Evolutionary conservation across 352 stramenopile genomes (phyloP).

Genomic region (Phytopythium chamaehyphon): DNA sequence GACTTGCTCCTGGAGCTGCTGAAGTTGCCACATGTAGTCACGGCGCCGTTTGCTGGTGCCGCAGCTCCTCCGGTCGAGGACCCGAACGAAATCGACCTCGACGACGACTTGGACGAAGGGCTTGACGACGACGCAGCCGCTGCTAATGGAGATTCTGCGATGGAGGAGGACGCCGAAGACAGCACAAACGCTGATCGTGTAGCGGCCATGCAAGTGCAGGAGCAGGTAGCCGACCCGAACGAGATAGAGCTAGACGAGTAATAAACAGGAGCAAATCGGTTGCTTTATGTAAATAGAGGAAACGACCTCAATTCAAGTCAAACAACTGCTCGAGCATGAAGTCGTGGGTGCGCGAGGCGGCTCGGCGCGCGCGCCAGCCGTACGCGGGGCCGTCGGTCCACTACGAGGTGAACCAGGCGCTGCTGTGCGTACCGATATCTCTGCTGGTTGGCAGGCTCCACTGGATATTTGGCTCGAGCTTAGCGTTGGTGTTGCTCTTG

Average conservation of each 20-base stretch:
- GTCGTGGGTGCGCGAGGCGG: conserved; percentile 64
- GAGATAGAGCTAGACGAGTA: conserved; percentile 36
- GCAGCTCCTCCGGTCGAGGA: conserved; percentile 20
- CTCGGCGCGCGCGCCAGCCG: conserved; percentile 45
- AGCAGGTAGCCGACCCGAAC: conserved; percentile 16
- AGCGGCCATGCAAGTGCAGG: conserved; percentile 8
- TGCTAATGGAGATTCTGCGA: neutral
- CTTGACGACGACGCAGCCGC: conserved; percentile 10
- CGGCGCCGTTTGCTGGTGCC: conserved; percentile 71
- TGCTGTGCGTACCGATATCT: conserved; percentile 33
- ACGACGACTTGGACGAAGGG: conserved; percentile 31
- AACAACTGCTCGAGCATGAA: conserved; percentile 42
- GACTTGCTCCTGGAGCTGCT: conserved; percentile 91
- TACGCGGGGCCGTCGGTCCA: conserved; percentile 46
- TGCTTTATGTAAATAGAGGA: conserved; percentile 1
- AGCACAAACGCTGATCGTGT: neutral
- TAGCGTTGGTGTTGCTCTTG: neutral
- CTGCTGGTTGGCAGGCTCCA: neutral
- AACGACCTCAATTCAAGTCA: neutral
- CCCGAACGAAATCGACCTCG: conserved; percentile 56
- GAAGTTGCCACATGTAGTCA: conserved; percentile 93
- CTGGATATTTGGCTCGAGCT: neutral
- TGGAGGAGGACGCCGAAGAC: neutral
- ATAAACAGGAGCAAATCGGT: neutral
- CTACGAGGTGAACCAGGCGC: conserved; percentile 49